These are phyloP conservation scores for Acanthamoeba royreba DNA, from an alignment of 208 protist genomes.

Conservation along the genomic window DNA sequence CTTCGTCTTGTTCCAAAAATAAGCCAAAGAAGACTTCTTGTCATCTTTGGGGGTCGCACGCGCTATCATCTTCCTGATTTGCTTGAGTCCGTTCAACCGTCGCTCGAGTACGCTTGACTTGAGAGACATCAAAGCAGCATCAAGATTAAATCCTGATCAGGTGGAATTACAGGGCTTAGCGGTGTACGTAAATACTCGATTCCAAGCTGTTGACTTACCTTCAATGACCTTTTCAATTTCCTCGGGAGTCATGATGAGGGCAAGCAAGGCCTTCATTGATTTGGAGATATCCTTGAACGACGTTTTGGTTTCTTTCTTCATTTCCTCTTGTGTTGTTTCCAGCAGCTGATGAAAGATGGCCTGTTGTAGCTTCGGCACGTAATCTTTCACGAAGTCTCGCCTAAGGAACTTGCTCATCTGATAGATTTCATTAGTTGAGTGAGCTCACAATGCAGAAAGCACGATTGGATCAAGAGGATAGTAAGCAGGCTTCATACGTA, in stretches of 20 bases:
- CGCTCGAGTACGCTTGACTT: slow-evolving; percentile 25
- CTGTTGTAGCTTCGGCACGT: background rate
- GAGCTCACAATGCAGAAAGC: background rate
- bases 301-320: slow-evolving; percentile 15
- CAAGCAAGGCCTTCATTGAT: background rate
- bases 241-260: slow-evolving; percentile 23
- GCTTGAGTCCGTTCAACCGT: slow-evolving; percentile 23
- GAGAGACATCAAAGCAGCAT: slow-evolving; percentile 29
- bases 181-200: background rate
- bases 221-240: slow-evolving; percentile 45
- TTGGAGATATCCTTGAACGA: slow-evolving; percentile 48
- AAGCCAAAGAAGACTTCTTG: slow-evolving; percentile 36
- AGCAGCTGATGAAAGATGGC: slow-evolving; percentile 11
- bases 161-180: background rate
- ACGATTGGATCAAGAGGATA: background rate
- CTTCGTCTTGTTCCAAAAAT: slow-evolving; percentile 51
- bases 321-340: background rate
- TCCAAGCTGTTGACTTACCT: background rate
- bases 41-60: slow-evolving; percentile 43
- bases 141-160: slow-evolving; percentile 26
- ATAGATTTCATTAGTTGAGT: background rate
- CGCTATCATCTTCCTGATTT: slow-evolving; percentile 42
- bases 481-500: background rate
- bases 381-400: slow-evolving; percentile 30
- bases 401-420: slow-evolving; percentile 20